These are phyloP conservation scores for Malbranchea zuffiana DNA, from an alignment of 2,329 filamentous ascomycete genomes.

Conservation along the genomic window DNA sequence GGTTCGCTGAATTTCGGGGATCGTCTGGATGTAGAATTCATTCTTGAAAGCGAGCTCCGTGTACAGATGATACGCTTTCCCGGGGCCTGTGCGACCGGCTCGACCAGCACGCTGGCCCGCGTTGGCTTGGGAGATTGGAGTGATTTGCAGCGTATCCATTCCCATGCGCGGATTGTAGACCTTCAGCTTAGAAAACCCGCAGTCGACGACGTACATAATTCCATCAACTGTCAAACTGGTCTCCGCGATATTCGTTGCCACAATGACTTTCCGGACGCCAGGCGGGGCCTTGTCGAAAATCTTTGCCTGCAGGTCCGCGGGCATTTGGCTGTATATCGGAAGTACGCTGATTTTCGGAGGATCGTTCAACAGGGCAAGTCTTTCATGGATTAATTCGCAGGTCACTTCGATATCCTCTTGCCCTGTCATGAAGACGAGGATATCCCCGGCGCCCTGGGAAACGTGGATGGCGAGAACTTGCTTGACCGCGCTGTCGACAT, in stretches of 20 bases:
- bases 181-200: slow-evolving; percentile 93
- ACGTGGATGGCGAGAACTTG: slow-evolving; percentile 94
- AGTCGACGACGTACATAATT: slow-evolving; percentile 98
- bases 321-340: slow-evolving; percentile 99
- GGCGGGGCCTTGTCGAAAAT: slow-evolving; percentile 89
- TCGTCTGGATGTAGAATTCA: slow-evolving; percentile 91
- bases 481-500: slow-evolving; percentile 92
- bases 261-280: slow-evolving; percentile 91
- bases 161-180: slow-evolving; percentile 99
- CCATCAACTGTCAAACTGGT: slow-evolving; percentile 96
- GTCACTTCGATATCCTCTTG: slow-evolving; percentile 98
- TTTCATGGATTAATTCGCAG: slow-evolving; percentile 81
- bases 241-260: slow-evolving; percentile 97
- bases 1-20: slow-evolving; percentile 93
- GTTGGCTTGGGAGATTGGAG: slow-evolving; percentile 94
- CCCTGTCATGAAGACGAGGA: slow-evolving; percentile 97
- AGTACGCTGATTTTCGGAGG: slow-evolving; percentile 89
- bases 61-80: slow-evolving; percentile 87
- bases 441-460: slow-evolving; percentile 84
- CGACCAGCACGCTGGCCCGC: slow-evolving; percentile 85
- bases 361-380: slow-evolving; percentile 80
- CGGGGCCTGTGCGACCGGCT: slow-evolving; percentile 86
- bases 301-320: slow-evolving; percentile 90
- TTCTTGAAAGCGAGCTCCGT: slow-evolving; percentile 93
- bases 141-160: slow-evolving; percentile 97